Base-by-base conservation (phyloP, 2,329 filamentous ascomycete genomes). In the Periconia digitata region DNA sequence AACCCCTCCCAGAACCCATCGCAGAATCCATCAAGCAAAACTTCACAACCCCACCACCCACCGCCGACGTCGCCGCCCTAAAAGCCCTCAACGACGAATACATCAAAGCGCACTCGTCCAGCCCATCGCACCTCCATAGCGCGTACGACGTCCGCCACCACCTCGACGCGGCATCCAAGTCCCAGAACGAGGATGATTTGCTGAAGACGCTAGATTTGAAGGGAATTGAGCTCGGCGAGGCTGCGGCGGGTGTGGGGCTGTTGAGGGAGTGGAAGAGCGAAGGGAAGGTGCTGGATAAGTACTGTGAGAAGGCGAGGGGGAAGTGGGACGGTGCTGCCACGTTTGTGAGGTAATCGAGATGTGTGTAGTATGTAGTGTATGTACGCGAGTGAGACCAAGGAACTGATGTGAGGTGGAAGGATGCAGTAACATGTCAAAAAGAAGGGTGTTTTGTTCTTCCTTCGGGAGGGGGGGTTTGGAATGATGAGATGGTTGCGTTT, bases 1-100 rank as follows among this genome's bases (percentile, higher is more conserved):
- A 79, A 79, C 52, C 60, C 40, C 80, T 85, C n/a, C 75, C 91
- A 17, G 75, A 84, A 0, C 82, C 89, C 70, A 81, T 87, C 17
- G 77, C 81, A 42, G 83, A 90, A 56, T 82, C 90, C 40, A 75
- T 96, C 57, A 84, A 86, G 51, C 73, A 82, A 2, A 84, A 85
- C 55, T 89, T 92, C 58, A 75, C 79, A 8, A 72, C 86, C 20
- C 77, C 85, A 6, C 73, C 81, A 8, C 80, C 81, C 23, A 72
- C 74, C 32, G 71, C 77, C 17, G 79, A 86, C 43, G 13, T 22
- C 13, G 20, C 36, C 8, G 43, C 43, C 10, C 76, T 89, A 37
- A 74, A 79, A 40, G 76, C 83, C 56, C 82, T 80, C 73, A 92
- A 92, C 69, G 76, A 85, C 34, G 79, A 82, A 18, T 92, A 85